Conservation (phyloP, 2,329 filamentous ascomycete genomes). For the Alternaria atra region DNA sequence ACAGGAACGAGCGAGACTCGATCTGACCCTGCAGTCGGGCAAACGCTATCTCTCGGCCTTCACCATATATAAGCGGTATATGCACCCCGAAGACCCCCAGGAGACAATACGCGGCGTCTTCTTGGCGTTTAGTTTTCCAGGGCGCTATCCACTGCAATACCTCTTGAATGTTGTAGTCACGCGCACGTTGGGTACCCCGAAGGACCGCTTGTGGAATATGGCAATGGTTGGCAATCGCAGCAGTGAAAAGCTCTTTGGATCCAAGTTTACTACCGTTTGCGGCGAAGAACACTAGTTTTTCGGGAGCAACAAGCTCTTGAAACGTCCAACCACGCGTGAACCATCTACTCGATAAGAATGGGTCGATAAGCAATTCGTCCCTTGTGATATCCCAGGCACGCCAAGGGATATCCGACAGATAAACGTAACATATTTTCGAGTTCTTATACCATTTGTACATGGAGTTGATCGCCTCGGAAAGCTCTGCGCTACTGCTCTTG, state of each 20-base stretch:
- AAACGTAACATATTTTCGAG: constrained; percentile 6
- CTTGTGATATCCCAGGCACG: not conserved
- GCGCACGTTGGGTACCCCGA: not conserved
- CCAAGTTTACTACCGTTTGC: not conserved
- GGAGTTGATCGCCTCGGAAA: constrained; percentile 6
- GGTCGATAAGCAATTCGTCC: too few relatives aligned
- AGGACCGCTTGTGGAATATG: not conserved
- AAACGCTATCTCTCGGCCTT: not conserved
- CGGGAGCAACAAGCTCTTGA: not conserved
- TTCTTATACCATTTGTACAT: constrained; percentile 2
- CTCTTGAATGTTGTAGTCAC: constrained; percentile 2
- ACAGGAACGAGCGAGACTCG: too few relatives aligned
- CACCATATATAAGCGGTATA: constrained; percentile 18
- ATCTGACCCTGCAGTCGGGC: not conserved
- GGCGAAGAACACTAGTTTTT: not conserved
- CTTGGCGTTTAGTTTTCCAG: constrained; percentile 21
- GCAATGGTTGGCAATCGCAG: not conserved
- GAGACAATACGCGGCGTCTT: constrained; percentile 43
- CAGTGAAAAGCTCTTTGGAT: not conserved
- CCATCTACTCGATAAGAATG: not conserved
- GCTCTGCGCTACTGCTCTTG: constrained; percentile 6
- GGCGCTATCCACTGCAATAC: constrained; percentile 18
- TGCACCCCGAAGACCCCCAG: constrained; percentile 39
- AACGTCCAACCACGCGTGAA: constrained; percentile 9
- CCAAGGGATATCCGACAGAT: not conserved